Base-by-base conservation (phyloP, 768 basidiomycete species). In the Panus rudis region DNA sequence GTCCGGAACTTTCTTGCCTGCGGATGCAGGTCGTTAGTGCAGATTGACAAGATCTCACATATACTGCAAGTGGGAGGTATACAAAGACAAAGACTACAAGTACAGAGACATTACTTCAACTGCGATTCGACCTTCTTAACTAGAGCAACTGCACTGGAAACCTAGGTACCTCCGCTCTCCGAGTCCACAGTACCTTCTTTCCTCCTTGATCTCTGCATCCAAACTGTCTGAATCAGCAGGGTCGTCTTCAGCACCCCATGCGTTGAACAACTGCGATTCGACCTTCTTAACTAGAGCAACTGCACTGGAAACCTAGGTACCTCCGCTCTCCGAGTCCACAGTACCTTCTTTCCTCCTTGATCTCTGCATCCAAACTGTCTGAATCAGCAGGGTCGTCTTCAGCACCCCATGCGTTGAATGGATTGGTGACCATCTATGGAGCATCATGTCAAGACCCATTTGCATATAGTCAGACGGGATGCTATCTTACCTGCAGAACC, bases 91-190 rank as follows among this genome's bases (percentile, higher is more conserved):
- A n/a, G n/a, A n/a, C n/a, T n/a, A n/a, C n/a, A n/a, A n/a, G n/a
- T n/a, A n/a, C n/a, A n/a, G n/a, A n/a, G n/a, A n/a, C n/a, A n/a
- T n/a, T n/a, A n/a, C n/a, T n/a, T n/a, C n/a, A n/a, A n/a, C n/a
- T n/a, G n/a, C n/a, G n/a, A n/a, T n/a, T n/a, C n/a, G n/a, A n/a
- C n/a, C n/a, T n/a, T n/a, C n/a, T 47, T 70, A 91, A 62, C 88
- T 92, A 17, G 90, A 92, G 57, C 92, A 93, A 52, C 89, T 92
- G 60, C 92, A 96, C 60, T 93, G 91, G 65, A 93, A 92, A 1
- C 92, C 92, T 26, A 93, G 63, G 76, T 91, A 72, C 49, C 64
- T 73, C 60, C 67, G 77, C 33, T 79, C 80, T 6, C 92, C 92
- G 41, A 91, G 65, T 11, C 81, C 78, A 61, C 92, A 96, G 50